These are phyloP conservation scores for Spencermartinsiella ligniputridi DNA, from an alignment of 1,139 yeast genomes.

Conservation along the genomic window DNA sequence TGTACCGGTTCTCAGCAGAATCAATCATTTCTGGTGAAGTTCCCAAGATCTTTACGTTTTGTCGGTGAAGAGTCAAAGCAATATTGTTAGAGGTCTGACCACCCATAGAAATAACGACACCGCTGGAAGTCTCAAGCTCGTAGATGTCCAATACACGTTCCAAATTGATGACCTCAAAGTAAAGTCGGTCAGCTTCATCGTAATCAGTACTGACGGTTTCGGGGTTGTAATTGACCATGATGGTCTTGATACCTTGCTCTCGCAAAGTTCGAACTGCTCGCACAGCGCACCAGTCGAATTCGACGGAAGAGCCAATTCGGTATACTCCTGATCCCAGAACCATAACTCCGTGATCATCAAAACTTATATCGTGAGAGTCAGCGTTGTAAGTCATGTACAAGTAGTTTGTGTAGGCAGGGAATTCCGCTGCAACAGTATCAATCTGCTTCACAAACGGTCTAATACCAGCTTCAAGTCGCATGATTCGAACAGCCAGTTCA, in stretches of 20 bases:
- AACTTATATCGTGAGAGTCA: conserved; percentile 76
- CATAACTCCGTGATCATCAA: conserved; percentile 84
- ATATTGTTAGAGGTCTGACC: conserved; percentile 98
- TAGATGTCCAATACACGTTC: conserved; percentile 96
- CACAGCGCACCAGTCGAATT: conserved; percentile 96
- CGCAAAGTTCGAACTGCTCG: conserved; percentile 93
- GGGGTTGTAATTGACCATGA: conserved; percentile 97
- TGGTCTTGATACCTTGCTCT: conserved; percentile 80
- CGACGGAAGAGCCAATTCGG: conserved; percentile 92
- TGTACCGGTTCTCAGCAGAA: conserved; percentile 96
- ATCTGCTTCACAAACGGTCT: conserved; percentile 94
- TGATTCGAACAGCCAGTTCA: conserved; percentile 88
- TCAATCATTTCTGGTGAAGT: conserved; percentile 98
- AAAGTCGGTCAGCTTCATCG: conserved; percentile 96
- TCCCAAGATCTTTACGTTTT: conserved; percentile 91
- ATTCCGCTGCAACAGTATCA: conserved; percentile 98
- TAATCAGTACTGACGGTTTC: conserved; percentile 98
- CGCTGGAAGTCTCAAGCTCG: conserved; percentile 84
- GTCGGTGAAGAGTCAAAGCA: conserved; percentile 90
- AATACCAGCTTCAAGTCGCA: conserved; percentile 84
- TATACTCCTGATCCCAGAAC: conserved; percentile 93
- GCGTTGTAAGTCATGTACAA: conserved; percentile 95
- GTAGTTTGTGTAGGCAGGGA: conserved; percentile 96
- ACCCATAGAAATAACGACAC: conserved; percentile 97
- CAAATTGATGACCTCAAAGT: conserved; percentile 91